Base-by-base conservation (phyloP, 257 asterid genomes). In the Nicotiana undulata region DNA sequence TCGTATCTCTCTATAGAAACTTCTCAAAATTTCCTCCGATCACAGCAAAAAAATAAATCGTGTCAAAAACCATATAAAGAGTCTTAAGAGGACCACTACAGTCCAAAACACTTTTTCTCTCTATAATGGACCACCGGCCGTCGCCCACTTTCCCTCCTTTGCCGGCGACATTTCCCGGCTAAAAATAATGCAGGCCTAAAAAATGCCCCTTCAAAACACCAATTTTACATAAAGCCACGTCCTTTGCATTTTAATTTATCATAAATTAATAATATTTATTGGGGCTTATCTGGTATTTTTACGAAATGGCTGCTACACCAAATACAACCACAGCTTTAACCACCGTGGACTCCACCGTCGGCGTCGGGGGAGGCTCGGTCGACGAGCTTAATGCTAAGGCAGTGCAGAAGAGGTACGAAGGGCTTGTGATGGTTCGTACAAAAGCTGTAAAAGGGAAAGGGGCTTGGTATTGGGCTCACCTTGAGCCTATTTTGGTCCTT, bases 391-490 rank as follows among this genome's bases (percentile, higher is more conserved):
- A 95, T 2, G 97, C 96, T 65, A 94, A 96, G 90, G 93, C 93
- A 53, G 90, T 90, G n/a, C 93, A 90, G 66, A 96, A 94, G 91
- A 84, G 99, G 78, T 96, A 88, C 80, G 98, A 94, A 18, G 97
- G 98, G 13, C 84, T 96, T 76, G 88, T 92, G 65, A 88, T 79
- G 89, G 99, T 92, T 63, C 91, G 97, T 90, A 91, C 90, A 4
- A 96, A 94, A 89, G 99, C 98, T 18, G 85, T 92, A 24, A 94
- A 92, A 82, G 99, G 99, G 0, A 96, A 96, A 84, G 99, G 99
- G 70, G 98, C 99, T 11, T 96, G 99, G 99, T 96, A 96, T 83
- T 96, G 99, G 99, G 92, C 92, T 20, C 98, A 96, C 88, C 89
- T 96, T 12, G 98, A 96, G 84, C 99, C 99, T 55, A 92, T 93